phyloP scores from a whole-genome alignment of 139 green algal species.

The Tetraselmis chui region DNA sequence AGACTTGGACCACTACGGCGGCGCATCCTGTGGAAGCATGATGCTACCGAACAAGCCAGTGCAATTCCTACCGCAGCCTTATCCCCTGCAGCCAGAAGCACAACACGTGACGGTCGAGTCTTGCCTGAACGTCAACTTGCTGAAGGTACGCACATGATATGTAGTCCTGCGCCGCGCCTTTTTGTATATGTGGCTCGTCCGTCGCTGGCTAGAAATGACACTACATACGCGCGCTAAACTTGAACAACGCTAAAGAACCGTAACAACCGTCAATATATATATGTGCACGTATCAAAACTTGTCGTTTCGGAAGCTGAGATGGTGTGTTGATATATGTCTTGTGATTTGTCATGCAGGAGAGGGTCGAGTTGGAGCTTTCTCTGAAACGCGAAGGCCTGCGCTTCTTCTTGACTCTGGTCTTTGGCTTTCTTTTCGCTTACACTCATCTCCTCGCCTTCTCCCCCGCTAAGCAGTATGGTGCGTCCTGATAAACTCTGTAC shows the following conservation, averaged over 20 bases:
- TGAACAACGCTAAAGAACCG: too few species aligned
- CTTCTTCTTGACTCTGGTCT: not conserved
- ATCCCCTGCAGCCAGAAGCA: too few species aligned
- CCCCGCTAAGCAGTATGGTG: not conserved
- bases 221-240: too few species aligned
- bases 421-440: not conserved
- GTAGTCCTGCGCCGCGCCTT: not conserved
- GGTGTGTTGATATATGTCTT: not conserved
- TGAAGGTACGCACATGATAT: not conserved
- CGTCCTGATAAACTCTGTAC: too few species aligned
- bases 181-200: not conserved
- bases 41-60: too few species aligned
- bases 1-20: too few species aligned
- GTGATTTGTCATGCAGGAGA: not conserved
- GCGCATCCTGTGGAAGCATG: too few species aligned
- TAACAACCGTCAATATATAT: not conserved
- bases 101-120: too few species aligned
- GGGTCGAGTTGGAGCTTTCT: not conserved
- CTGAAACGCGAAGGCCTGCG: not conserved
- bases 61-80: too few species aligned
- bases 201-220: too few species aligned
- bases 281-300: not conserved
- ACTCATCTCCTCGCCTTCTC: not conserved
- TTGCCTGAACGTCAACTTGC: not conserved
- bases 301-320: not conserved